These are phyloP conservation scores for Urochloa ruziziensis DNA, from an alignment of 176 grass and related monocot genomes.

Conservation along the genomic window DNA sequence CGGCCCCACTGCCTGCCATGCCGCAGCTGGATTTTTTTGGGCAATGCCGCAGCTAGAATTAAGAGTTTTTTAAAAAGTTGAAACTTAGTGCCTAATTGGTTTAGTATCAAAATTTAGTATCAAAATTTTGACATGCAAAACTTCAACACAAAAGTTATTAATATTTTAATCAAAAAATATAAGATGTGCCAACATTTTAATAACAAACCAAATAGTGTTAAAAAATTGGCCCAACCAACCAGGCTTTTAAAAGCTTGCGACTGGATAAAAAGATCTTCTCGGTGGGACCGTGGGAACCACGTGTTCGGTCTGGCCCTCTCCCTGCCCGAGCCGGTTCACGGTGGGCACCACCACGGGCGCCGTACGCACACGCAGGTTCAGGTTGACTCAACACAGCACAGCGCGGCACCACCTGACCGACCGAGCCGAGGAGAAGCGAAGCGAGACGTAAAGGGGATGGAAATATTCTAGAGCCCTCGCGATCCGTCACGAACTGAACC, in stretches of 20 bases:
- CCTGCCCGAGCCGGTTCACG: background rate
- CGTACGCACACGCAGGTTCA: background rate
- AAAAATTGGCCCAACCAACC: too few species aligned
- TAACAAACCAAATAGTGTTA: too few species aligned
- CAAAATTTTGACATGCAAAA: too few species aligned
- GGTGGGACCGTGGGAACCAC: background rate
- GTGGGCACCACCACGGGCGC: background rate
- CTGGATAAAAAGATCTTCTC: background rate
- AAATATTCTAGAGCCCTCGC: slow-evolving; percentile 6
- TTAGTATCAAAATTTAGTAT: too few species aligned
- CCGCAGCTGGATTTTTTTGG: too few species aligned
- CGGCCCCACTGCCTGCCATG: too few species aligned
- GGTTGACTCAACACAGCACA: background rate
- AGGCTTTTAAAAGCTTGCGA: background rate
- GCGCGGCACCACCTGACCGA: background rate
- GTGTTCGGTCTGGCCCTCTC: background rate
- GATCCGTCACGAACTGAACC: slow-evolving; percentile 1
- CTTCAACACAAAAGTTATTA: too few species aligned
- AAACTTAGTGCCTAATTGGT: too few species aligned
- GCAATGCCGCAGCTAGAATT: too few species aligned
- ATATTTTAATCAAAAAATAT: too few species aligned
- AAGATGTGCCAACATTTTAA: too few species aligned
- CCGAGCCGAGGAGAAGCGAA: background rate
- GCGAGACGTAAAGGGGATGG: background rate
- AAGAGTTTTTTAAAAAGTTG: too few species aligned